Evolutionary conservation across 177 flowering plant genomes (phyloP).

Genomic region (Vitis hybrid): DNA sequence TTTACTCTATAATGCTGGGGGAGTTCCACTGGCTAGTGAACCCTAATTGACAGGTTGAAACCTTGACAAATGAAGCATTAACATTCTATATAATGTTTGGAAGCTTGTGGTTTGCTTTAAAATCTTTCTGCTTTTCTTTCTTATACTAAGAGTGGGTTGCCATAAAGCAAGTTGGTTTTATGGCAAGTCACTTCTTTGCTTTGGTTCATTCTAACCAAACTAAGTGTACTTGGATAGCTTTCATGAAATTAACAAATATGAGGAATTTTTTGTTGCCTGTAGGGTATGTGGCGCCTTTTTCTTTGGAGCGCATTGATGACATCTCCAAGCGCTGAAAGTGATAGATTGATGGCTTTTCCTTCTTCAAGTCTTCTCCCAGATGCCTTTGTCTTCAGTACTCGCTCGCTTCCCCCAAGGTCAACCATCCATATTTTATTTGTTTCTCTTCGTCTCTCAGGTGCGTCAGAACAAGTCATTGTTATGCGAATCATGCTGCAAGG

Average conservation of each 20-base stretch:
- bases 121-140: not conserved
- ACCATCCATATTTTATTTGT: conserved; percentile 67
- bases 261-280: conserved; percentile 39
- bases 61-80: not conserved
- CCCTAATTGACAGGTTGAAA: not conserved
- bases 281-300: conserved; percentile 52
- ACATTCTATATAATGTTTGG: not conserved
- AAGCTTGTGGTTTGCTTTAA: not conserved
- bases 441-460: conserved; percentile 46
- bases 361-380: conserved; percentile 63
- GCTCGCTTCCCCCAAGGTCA: conserved; percentile 80
- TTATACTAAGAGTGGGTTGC: not conserved
- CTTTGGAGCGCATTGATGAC: conserved; percentile 65
- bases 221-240: not conserved
- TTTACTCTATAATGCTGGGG: not conserved
- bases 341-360: conserved; percentile 71
- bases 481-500: conserved; percentile 56
- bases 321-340: conserved; percentile 76
- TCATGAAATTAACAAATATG: not conserved
- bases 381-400: conserved; percentile 61
- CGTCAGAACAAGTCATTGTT: conserved; percentile 38
- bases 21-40: not conserved
- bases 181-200: not conserved
- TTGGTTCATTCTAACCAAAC: no score
- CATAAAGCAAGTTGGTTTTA: not conserved